phyloP scores from a whole-genome alignment of 2,329 filamentous ascomycete genomes.

The Botrytis hyacinthi region DNA sequence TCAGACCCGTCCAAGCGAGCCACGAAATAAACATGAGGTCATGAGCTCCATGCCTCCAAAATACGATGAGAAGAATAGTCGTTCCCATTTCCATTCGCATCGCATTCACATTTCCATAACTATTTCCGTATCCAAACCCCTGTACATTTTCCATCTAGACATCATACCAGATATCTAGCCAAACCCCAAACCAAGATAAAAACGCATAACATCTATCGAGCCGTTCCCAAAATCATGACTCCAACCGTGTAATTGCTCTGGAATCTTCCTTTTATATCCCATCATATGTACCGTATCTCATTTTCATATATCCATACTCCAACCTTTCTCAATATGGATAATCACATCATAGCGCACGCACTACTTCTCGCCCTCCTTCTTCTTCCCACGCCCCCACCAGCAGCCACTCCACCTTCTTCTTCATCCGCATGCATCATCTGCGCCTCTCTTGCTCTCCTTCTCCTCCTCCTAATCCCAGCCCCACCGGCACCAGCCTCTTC shows the following conservation, averaged over 20 bases:
- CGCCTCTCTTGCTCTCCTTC: conserved; percentile 77
- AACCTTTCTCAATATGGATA: conserved; percentile 5
- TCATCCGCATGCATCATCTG: conserved; percentile 78
- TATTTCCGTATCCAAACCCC: not conserved
- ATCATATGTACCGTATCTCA: conserved; percentile 10
- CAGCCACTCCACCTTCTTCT: conserved; percentile 62
- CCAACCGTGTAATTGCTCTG: not conserved
- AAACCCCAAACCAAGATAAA: not conserved
- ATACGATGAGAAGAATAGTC: not conserved
- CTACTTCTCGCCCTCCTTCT: conserved; percentile 64
- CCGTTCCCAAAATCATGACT: not conserved
- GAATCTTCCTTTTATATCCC: not conserved
- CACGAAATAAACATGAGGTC: not conserved
- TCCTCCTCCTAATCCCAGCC: conserved; percentile 63
- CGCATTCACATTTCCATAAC: not conserved
- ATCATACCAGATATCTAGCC: not conserved
- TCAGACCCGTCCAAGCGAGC: not conserved
- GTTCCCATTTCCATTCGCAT: not conserved
- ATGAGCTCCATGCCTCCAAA: no score
- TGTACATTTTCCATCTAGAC: not conserved
- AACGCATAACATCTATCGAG: not conserved
- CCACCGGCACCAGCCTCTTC: conserved; percentile 76
- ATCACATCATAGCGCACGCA: conserved; percentile 64
- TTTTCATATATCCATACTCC: conserved; percentile 1
- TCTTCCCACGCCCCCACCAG: conserved; percentile 42